phyloP scores from a whole-genome alignment of 495 filamentous ascomycete species.

The Pseudoneurospora amorphoporcata region DNA sequence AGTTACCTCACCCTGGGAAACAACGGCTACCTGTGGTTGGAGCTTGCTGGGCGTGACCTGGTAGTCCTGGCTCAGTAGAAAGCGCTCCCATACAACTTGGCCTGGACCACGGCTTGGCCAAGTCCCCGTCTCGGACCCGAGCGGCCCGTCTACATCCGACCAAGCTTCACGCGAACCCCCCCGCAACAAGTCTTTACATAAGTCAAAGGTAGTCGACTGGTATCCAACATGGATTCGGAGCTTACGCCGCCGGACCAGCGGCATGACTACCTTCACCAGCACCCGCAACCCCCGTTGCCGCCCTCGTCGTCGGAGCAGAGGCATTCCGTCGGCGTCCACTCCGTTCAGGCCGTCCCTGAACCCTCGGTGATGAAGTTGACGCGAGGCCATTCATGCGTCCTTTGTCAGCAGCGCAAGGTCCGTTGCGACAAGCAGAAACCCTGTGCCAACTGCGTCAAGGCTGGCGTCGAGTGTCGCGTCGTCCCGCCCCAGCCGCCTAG shows the following conservation, averaged over 20 bases:
- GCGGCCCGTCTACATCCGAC: constrained; percentile 7
- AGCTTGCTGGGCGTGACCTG: background rate
- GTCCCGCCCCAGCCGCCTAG: constrained; percentile 48
- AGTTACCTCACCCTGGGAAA: background rate
- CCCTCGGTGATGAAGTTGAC: constrained; percentile 39
- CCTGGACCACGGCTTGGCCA: background rate
- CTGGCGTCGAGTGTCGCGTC: constrained; percentile 48
- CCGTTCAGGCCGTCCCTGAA: constrained; percentile 12
- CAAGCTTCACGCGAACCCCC: background rate
- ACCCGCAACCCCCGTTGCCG: constrained; percentile 5
- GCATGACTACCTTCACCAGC: background rate
- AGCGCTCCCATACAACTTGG: background rate
- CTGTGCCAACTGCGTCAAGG: constrained; percentile 56
- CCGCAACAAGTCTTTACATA: background rate
- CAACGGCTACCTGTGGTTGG: background rate
- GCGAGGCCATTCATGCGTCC: constrained; percentile 49
- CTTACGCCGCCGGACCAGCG: constrained; percentile 19
- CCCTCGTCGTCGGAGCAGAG: constrained; percentile 18
- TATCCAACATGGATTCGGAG: constrained; percentile 19
- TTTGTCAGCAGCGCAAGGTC: constrained; percentile 59
- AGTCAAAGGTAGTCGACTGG: background rate
- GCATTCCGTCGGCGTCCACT: constrained; percentile 3
- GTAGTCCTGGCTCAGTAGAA: background rate
- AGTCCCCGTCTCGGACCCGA: constrained; percentile 13
- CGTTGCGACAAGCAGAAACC: constrained; percentile 55